These are phyloP conservation scores for Licmophora abbreviata DNA, from an alignment of 108 stramenopile genomes.

Conservation along the genomic window DNA sequence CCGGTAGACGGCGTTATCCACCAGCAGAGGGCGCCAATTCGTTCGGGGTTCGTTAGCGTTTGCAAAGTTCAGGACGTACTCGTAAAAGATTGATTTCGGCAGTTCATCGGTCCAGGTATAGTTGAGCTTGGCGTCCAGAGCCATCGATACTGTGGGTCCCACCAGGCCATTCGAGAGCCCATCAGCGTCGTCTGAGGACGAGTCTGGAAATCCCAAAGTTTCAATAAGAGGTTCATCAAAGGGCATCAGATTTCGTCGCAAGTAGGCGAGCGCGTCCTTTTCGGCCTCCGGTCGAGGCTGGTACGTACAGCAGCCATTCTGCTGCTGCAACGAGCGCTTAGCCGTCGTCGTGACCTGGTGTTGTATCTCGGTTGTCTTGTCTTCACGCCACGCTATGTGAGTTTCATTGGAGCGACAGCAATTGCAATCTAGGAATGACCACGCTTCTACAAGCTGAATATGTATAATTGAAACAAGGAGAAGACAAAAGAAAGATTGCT, in stretches of 20 bases:
- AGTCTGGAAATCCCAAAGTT: conserved; percentile 51
- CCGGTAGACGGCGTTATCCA: conserved; percentile 27
- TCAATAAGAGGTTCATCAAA: conserved; percentile 54
- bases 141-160: conserved; percentile 46
- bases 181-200: conserved; percentile 26
- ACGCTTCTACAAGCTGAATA: too few species aligned
- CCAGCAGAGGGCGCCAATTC: conserved; percentile 69
- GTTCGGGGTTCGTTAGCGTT: conserved; percentile 74
- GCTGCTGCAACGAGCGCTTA: neutral
- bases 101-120: conserved; percentile 65
- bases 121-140: conserved; percentile 46
- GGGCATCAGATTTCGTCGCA: conserved; percentile 50
- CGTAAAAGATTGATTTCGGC: conserved; percentile 53
- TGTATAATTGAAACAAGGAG: too few species aligned
- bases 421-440: neutral
- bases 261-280: conserved; percentile 23
- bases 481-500: neutral
- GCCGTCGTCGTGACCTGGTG: neutral
- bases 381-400: neutral
- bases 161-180: conserved; percentile 64
- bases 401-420: neutral
- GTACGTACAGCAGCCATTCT: neutral
- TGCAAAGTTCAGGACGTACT: conserved; percentile 80
- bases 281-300: conserved; percentile 10
- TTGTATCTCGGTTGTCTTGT: too few species aligned